A percentile compares a stretch with the other conserved stretches of the same genome.
Evolutionary conservation across 495 filamentous ascomycete species (phyloP).

Genomic region (Podospora didyma): DNA sequence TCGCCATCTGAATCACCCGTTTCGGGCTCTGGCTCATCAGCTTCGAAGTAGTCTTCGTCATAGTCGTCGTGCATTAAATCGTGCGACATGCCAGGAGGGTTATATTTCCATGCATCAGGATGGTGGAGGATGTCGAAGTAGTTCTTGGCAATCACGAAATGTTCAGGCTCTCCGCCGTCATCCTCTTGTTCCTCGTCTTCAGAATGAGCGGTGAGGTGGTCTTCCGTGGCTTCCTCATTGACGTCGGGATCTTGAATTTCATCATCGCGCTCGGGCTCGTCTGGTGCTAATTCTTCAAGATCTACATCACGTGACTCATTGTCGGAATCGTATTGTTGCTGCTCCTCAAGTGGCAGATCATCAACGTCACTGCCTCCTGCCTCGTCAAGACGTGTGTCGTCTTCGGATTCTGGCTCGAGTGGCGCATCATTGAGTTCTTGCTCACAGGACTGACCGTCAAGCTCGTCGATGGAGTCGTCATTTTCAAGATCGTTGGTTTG

Average conservation of each 20-base stretch:
- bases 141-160: conserved; percentile 5
- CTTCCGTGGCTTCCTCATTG: no score
- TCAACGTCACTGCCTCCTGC: no score
- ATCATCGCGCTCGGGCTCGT: not conserved
- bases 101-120: conserved; percentile 5
- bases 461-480: no score
- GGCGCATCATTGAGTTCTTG: no score
- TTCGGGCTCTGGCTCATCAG: not conserved
- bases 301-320: no score
- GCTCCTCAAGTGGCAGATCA: no score
- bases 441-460: no score
- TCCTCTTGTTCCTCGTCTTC: not conserved
- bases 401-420: no score
- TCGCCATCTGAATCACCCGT: not conserved
- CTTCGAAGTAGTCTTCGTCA: not conserved
- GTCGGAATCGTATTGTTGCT: no score
- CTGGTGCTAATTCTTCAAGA: not conserved
- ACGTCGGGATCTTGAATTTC: not conserved
- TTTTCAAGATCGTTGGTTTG: no score
- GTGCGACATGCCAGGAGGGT: conserved; percentile 12
- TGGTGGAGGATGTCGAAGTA: conserved; percentile 13
- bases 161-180: not conserved
- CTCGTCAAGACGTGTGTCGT: no score
- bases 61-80: not conserved
- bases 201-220: no score